Evolutionary conservation across 345 rosid genomes (phyloP), one percentile per base, ranked within the genome.

Genomic region (Physaria fendleri): DNA sequence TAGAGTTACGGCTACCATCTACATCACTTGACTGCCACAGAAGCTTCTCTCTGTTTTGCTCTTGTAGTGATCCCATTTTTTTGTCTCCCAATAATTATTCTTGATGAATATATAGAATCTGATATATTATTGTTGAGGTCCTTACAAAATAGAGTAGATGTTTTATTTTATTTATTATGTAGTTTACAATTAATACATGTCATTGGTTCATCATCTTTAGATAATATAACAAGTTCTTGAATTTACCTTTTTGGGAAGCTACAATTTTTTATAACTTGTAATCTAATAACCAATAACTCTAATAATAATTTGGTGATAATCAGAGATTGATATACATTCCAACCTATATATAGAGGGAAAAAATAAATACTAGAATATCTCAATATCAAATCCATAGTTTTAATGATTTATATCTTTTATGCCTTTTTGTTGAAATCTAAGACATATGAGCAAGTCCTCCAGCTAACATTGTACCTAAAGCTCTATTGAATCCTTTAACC

Each of bases 401-500:
- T n/a, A n/a, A n/a, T n/a, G n/a, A n/a, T n/a, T n/a, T n/a, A n/a
- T n/a, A n/a, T n/a, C n/a, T n/a, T n/a, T n/a, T n/a, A n/a, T n/a
- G n/a, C n/a, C n/a, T n/a, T n/a, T n/a, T n/a, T n/a, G n/a, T n/a
- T n/a, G n/a, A n/a, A n/a, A n/a, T n/a, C n/a, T n/a, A n/a, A n/a
- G n/a, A n/a, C n/a, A n/a, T n/a, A n/a, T n/a, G 78, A 53, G 92
- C 82, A 52, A 88, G 82, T 20, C 75, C 79, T 15, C 87, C 96
- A 8, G 92, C 92, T 7, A 82, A 75, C 17, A 88, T 32, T 38
- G 96, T 88, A 43, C 96, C 92, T 29, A 88, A 4, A 17, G 83
- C 96, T 17, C 96, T 81, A 65, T 88, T 88, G 56, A 88, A 82
- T 33, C 96, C 96, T 63, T 85, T 88, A 66, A 52, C 82, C 33